phyloP scores from a whole-genome alignment of 768 basidiomycete species.

The Porpolomopsis calyptriformis region DNA sequence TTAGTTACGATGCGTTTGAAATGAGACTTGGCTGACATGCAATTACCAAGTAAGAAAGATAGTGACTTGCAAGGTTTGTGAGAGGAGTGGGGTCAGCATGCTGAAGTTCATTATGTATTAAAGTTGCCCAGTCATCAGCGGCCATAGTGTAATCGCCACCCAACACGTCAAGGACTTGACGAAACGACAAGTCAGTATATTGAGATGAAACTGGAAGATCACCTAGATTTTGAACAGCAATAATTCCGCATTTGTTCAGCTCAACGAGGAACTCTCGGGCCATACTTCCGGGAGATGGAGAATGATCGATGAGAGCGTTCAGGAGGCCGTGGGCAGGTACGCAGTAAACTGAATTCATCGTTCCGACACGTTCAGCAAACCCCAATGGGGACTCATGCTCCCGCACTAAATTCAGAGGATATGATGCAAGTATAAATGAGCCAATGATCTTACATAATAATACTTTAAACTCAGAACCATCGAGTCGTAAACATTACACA shows the following conservation, averaged over 20 bases:
- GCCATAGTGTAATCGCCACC: neutral
- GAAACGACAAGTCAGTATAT: no score
- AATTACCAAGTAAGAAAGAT: constrained; percentile 1
- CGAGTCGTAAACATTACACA: neutral
- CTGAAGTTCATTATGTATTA: neutral
- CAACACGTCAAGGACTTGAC: no score
- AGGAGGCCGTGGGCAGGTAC: constrained; percentile 1
- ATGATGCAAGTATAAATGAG: neutral
- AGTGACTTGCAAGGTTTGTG: neutral
- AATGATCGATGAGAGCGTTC: neutral
- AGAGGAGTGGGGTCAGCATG: neutral
- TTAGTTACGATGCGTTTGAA: neutral
- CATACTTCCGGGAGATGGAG: neutral
- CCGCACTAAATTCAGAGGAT: neutral
- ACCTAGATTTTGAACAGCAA: neutral
- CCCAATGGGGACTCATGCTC: neutral
- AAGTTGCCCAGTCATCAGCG: neutral
- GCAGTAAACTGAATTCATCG: neutral
- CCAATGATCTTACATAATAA: no score
- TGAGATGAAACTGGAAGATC: no score
- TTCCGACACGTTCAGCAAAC: neutral
- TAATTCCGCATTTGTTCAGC: neutral
- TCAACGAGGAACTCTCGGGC: constrained; percentile 2
- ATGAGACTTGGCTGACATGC: neutral
- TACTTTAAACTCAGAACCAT: no score